A percentile compares a stretch with the other conserved stretches of the same genome.
Conservation (phyloP, 2,329 filamentous ascomycete genomes). For the Purpureocillium lavendulum region DNA sequence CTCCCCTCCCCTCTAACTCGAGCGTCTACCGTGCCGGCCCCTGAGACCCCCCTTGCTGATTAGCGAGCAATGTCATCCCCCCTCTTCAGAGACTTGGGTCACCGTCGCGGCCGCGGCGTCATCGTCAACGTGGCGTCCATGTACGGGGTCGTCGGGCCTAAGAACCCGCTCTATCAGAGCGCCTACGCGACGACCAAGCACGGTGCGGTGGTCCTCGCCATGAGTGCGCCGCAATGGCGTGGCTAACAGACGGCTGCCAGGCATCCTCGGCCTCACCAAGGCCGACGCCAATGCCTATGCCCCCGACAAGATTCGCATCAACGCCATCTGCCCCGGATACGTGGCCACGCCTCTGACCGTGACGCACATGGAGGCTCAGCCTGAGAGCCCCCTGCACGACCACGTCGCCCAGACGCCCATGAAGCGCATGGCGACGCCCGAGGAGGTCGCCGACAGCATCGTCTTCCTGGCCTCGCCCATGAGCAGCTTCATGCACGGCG, state of each 20-base stretch:
- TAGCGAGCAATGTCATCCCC: not conserved
- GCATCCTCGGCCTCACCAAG: slow-evolving; percentile 42
- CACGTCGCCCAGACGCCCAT: slow-evolving; percentile 38
- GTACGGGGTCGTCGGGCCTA: slow-evolving; percentile 36
- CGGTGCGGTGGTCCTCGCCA: slow-evolving; percentile 16
- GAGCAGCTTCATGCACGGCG: slow-evolving; percentile 44
- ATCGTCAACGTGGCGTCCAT: slow-evolving; percentile 49
- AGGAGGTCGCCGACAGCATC: slow-evolving; percentile 46
- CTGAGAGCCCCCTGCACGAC: slow-evolving; percentile 20
- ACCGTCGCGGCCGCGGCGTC: slow-evolving; percentile 32
- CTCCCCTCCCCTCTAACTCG: no score
- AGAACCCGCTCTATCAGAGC: slow-evolving; percentile 25
- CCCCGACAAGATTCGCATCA: slow-evolving; percentile 44
- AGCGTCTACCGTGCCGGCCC: no score
- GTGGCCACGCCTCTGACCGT: slow-evolving; percentile 31
- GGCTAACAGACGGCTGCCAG: slow-evolving; percentile 7
- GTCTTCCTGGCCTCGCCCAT: slow-evolving; percentile 41
- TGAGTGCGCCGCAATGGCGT: not conserved
- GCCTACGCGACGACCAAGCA: slow-evolving; percentile 46
- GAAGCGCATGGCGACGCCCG: slow-evolving; percentile 34
- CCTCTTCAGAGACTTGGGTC: slow-evolving; percentile 21
- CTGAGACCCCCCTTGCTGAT: no score
- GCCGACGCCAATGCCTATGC: slow-evolving; percentile 46
- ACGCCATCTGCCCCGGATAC: slow-evolving; percentile 50
- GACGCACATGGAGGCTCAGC: slow-evolving; percentile 12